Evolutionary conservation across 371 early-diverging fungal genomes (phyloP), one percentile per base, ranked within the genome.

Genomic region (Phascolomyces articulosus): DNA sequence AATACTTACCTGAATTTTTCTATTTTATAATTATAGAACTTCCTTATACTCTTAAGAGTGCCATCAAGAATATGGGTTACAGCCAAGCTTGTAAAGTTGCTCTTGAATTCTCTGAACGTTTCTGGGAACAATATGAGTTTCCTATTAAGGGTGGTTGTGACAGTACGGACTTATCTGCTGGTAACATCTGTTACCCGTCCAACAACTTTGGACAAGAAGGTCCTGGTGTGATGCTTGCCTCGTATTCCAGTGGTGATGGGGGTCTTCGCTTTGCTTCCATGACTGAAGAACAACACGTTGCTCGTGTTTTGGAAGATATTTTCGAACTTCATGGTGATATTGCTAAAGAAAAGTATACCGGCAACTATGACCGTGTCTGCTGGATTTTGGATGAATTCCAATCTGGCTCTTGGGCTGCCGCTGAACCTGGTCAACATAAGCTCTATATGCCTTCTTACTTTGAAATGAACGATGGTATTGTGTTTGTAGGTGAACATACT

Each of bases 401-500:
- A 28, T 63, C 66, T 38, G 76, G 76, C 48, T 48, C 68, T 29
- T 73, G 68, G 70, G 76, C 73, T 16, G 27, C 49, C 8, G 55
- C 73, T 11, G 31, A 60, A 4, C 62, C 70, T 28, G 76, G 76
- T 20, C 73, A 72, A 38, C 71, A 70, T 31, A 76, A 70, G 20
- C 53, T 73, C 2, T 67, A 67, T 56, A 74, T 71, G 77, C 74
- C 72, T 41, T 72, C 74, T 2, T 68, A 71, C 34, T 67, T 70
- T 55, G 71, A 71, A 16, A 67, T 70, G 64, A 63, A 65, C n/a
- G 58, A 67, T 34, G 67, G 71, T 23, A 27, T 74, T 8, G 70
- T 71, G 20, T 74, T 77, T 63, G 72, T 74, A 15, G 73, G 74
- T 56, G 74, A 77, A 34, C 76, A 76, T 26, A 76, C 73, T 7